A percentile compares a stretch with the other conserved stretches of the same genome.
These are phyloP conservation scores for Trichoderma sp. DNA, from an alignment of 2,329 filamentous ascomycete species.

Conservation along the genomic window DNA sequence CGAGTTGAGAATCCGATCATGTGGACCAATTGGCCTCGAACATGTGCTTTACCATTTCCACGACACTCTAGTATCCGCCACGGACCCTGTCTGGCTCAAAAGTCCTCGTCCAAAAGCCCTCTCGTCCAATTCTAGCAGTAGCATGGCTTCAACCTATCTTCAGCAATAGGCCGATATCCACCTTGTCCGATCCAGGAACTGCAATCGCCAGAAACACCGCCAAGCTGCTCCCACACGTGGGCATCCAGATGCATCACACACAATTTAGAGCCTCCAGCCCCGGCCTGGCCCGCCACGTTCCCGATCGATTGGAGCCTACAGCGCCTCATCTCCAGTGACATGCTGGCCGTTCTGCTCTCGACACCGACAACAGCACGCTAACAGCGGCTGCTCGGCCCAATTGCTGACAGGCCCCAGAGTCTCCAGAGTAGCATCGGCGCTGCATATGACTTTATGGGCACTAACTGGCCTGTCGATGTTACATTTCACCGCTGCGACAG, in stretches of 20 bases:
- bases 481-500: not conserved
- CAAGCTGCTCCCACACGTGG: slow-evolving; percentile 16
- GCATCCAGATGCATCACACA: not conserved
- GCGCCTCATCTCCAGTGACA: not conserved
- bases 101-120: not conserved
- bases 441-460: slow-evolving; percentile 12
- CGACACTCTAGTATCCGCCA: not conserved
- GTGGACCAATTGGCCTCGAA: not conserved
- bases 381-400: slow-evolving; percentile 16
- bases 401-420: slow-evolving; percentile 20
- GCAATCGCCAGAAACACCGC: not conserved
- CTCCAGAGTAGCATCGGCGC: slow-evolving; percentile 19
- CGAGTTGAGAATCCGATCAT: not conserved
- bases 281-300: slow-evolving; percentile 32
- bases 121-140: not conserved
- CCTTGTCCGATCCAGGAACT: slow-evolving; percentile 10
- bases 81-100: not conserved
- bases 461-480: not conserved
- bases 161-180: not conserved
- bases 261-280: slow-evolving; percentile 8
- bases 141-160: not conserved
- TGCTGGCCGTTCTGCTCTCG: slow-evolving; percentile 16
- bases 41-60: not conserved
- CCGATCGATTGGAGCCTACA: slow-evolving; percentile 34
- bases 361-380: slow-evolving; percentile 22